Evolutionary conservation across 1,284 basidiomycete genomes (phyloP), one percentile per base, ranked within the genome.

Genomic region (Marasmius oreades): DNA sequence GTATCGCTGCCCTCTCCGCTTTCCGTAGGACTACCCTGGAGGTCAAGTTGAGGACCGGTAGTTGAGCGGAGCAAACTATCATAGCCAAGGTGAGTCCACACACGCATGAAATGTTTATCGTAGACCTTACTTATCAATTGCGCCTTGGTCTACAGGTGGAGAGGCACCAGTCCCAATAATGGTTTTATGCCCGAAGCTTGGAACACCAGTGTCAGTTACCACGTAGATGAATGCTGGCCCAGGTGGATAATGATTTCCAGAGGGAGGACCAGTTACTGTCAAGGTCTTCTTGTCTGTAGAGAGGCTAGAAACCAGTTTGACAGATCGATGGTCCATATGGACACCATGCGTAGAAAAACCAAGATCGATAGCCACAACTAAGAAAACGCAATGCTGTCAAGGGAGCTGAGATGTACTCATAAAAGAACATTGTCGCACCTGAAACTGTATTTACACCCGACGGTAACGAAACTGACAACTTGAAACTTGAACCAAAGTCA

Each of bases 201-300:
- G 60, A 20, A 61, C 60, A 8, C 61, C 72, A 16, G 74, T 80
- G 58, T 80, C 74, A 5, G 76, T 75, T 11, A 84, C 74, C 31
- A 84, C 66, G 61, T 77, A 83, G 39, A 86, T 63, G 69, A 77
- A 80, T 1, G 75, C 84, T 5, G 81, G 81, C 5, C 84, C 84
- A 34, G 80, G 78, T 3, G 79, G 78, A 55, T 83, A 79, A 23
- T 81, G 65, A 22, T 67, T 66, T 11, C 64, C 71, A 51, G 71
- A 64, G 1, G 77, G 73, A 6, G 79, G 80, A 4, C 71, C 78
- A 2, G 65, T 72, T 33, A 79, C 64, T 0, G 65, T 69, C 28
- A 81, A 62, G 8, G 66, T 69, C 51, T 65, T 64, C 47, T 59
- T 60, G 52, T 75, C 70, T 23, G 42, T 6, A 11, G 62, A 63